These are phyloP conservation scores for Lentinula novae-zelandiae DNA, from an alignment of 1,284 basidiomycete species.

Conservation along the genomic window DNA sequence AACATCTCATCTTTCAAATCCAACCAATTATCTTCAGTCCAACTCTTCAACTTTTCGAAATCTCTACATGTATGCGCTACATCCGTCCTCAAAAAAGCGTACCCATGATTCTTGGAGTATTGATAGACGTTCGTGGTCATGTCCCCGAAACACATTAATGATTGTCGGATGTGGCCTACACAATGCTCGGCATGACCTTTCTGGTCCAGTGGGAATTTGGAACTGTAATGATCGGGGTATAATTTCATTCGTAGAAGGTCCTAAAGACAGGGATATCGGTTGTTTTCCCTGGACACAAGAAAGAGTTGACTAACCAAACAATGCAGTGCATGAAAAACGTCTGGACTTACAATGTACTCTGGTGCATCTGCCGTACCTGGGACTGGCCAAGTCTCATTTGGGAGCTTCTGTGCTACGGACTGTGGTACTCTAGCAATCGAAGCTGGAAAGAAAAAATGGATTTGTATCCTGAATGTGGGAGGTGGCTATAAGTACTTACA, in stretches of 20 bases:
- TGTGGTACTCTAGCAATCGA: neutral
- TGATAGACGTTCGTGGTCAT: neutral
- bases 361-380: neutral
- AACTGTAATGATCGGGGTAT: neutral
- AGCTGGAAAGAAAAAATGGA: neutral
- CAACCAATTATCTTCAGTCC: neutral
- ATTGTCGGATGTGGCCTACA: neutral
- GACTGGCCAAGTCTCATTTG: constrained; percentile 1
- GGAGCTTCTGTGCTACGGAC: neutral
- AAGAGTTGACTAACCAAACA: neutral
- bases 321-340: constrained; percentile 1
- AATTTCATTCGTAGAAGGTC: neutral
- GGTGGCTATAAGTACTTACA: neutral
- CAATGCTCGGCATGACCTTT: neutral
- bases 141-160: neutral
- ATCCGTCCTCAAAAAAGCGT: neutral
- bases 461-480: neutral
- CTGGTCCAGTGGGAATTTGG: neutral
- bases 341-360: neutral
- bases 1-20: neutral
- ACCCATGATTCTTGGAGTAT: neutral
- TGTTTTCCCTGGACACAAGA: neutral
- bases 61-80: constrained; percentile 2
- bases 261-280: neutral
- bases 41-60: neutral